Percentiles rank a stretch among this genome's conserved stretches.
phyloP scores from a whole-genome alignment of 192 early-diverging fungal genomes.

The Coemansia umbellata region DNA sequence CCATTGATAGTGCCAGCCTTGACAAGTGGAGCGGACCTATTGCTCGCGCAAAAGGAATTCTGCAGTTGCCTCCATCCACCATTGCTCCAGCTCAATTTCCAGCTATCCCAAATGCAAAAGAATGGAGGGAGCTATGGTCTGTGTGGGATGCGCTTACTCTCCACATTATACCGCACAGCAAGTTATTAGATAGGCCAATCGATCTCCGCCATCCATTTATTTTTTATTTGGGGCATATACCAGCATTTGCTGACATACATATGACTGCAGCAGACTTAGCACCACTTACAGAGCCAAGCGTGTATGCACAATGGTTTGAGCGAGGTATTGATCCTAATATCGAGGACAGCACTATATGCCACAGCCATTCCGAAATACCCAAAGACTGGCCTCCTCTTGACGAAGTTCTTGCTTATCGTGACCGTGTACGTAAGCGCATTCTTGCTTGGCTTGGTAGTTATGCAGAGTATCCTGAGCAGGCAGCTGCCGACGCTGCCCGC shows the following conservation, averaged over 20 bases:
- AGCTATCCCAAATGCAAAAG: slow-evolving; percentile 58
- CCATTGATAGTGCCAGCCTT: background rate
- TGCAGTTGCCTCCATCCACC: background rate
- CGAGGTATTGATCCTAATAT: slow-evolving; percentile 91
- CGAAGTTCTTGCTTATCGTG: slow-evolving; percentile 64
- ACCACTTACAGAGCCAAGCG: slow-evolving; percentile 56
- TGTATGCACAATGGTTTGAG: slow-evolving; percentile 82
- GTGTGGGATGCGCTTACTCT: slow-evolving; percentile 71
- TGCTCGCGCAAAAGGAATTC: background rate
- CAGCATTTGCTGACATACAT: slow-evolving; percentile 65
- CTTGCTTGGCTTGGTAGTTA: slow-evolving; percentile 35
- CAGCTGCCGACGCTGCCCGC: slow-evolving; percentile 37
- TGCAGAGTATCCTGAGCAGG: background rate
- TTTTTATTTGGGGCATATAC: slow-evolving; percentile 87
- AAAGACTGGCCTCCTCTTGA: slow-evolving; percentile 69
- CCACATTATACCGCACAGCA: slow-evolving; percentile 56
- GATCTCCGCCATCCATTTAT: slow-evolving; percentile 81
- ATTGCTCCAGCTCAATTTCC: slow-evolving; percentile 1
- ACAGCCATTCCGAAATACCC: slow-evolving; percentile 71
- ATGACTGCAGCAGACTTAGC: slow-evolving; percentile 42
- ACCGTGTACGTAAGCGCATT: slow-evolving; percentile 59
- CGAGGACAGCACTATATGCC: slow-evolving; percentile 66
- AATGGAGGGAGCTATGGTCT: slow-evolving; percentile 80
- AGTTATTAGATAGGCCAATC: slow-evolving; percentile 70
- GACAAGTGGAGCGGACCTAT: slow-evolving; percentile 15